Base-by-base conservation (phyloP, 1,284 basidiomycete species). In the Earliella scabrosa region DNA sequence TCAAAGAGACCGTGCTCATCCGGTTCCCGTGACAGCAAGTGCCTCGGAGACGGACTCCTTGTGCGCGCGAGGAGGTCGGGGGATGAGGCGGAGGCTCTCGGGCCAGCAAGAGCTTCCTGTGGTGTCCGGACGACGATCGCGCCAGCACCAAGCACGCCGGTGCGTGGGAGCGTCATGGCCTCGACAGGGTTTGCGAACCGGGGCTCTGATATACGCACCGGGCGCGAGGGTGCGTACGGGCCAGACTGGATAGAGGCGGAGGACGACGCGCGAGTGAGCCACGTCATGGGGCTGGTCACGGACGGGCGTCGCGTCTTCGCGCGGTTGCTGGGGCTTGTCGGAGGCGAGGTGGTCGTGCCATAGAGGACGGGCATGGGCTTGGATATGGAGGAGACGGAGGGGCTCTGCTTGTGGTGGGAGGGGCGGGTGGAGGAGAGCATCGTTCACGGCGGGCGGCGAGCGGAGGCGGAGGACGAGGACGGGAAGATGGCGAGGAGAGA, bases 61-160 rank as follows among this genome's bases (percentile, higher is more conserved):
- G 45, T 45, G 32, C 52, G 52, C 14, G 52, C 45, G 50, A 59
- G 56, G n/a, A 61, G 60, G 47, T 62, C 60, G 35, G 60, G 60
- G 27, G 57, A 57, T 26, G 60, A 60, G 6, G 53, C 51, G 23
- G 58, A 57, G 35, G 56, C 51, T 39, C 58, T 59, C 44, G 58
- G 49, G 24, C 59, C 59, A 52, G 68, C 71, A 52, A 92, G 74
- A 29, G 89, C 90, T 49, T 92, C 90, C 58, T 87, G 83, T 2
- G 90, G 88, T 0, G 90, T 92, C 57, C 85, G 77, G 31, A 92
- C 90, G 21, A 92, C 74, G 2, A 77, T 85, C 13, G 89, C 89
- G 34, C 89, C 88, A 10, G 80, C 68, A 16, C 88, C 89, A 11
- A 91, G 77, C 2, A 74, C 68, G 4, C 83, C 83, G 47, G 70